Evolutionary conservation across 139 green algal genomes (phyloP).

Genomic region (Asterochloris erici): DNA sequence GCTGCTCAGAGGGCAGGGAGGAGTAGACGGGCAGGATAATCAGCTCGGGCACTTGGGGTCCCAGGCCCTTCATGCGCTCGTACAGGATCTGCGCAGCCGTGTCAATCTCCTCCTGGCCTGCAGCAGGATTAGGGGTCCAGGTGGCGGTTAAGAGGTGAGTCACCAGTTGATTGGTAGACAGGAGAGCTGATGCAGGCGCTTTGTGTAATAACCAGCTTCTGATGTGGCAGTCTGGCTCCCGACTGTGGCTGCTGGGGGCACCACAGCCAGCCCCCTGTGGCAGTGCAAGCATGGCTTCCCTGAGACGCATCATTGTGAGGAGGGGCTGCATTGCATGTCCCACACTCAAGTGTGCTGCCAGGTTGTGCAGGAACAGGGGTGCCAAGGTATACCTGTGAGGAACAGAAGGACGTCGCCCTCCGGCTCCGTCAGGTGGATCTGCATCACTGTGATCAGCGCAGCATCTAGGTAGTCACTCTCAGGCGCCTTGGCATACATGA

Average conservation of each 20-base stretch:
- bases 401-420: conserved; percentile 90
- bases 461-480: conserved; percentile 93
- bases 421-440: conserved; percentile 86
- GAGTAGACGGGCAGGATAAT: conserved; percentile 95
- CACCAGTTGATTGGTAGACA: too few relatives aligned
- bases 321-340: too few relatives aligned
- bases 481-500: conserved; percentile 74
- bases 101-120: conserved; percentile 84
- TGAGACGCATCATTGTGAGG: too few relatives aligned
- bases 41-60: conserved; percentile 84
- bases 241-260: background rate
- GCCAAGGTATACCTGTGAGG: conserved; percentile 58
- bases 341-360: too few relatives aligned
- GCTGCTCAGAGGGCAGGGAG: conserved; percentile 75
- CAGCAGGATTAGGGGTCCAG: conserved; percentile 38
- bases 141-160: too few relatives aligned
- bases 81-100: conserved; percentile 76
- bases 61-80: conserved; percentile 92
- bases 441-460: conserved; percentile 93
- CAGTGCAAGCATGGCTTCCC: too few relatives aligned
- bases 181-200: too few relatives aligned
- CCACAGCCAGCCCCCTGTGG: too few relatives aligned
- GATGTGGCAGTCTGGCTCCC: background rate
- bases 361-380: too few relatives aligned
- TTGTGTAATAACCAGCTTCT: background rate